A percentile compares a stretch with the other conserved stretches of the same genome.
phyloP scores from a whole-genome alignment of 257 asterid species.

The Coffea eugenioides region DNA sequence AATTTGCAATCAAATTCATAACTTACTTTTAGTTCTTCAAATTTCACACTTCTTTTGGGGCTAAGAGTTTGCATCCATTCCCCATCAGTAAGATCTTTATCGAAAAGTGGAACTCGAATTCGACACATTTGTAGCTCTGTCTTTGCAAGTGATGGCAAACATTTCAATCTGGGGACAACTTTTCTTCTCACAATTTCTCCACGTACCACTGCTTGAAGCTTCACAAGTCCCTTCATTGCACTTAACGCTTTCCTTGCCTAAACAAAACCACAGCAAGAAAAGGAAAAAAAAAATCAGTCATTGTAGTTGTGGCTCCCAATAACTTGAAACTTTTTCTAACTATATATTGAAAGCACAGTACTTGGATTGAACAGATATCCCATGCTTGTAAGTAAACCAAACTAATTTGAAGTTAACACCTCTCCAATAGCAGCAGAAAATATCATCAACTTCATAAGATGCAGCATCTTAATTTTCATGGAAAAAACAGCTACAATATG shows the following conservation, averaged over 20 bases:
- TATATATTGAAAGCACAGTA: not conserved
- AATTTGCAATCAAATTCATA: not conserved
- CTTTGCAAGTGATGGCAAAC: conserved; percentile 23
- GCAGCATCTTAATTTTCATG: not conserved
- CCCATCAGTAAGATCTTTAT: conserved; percentile 37
- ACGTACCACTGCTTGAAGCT: conserved; percentile 79
- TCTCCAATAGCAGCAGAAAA: not conserved
- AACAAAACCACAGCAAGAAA: conserved; percentile 4
- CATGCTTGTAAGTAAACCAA: not conserved
- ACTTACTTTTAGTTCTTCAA: conserved; percentile 51
- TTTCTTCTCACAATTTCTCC: conserved; percentile 66
- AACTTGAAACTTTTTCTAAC: not conserved
- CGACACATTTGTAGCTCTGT: conserved; percentile 29
- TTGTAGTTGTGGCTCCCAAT: not conserved
- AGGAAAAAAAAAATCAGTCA: not conserved
- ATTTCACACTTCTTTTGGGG: conserved; percentile 31
- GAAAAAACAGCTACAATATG: not conserved
- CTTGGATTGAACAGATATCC: not conserved
- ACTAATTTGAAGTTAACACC: not conserved
- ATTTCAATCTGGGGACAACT: conserved; percentile 25
- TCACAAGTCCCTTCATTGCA: conserved; percentile 77
- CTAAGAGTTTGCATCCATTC: conserved; percentile 44
- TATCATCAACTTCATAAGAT: not conserved
- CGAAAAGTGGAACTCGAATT: conserved; percentile 38
- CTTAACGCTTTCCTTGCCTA: conserved; percentile 80